phyloP scores from a whole-genome alignment of 768 basidiomycete species.

The Phlebiopsis flavidoalba region DNA sequence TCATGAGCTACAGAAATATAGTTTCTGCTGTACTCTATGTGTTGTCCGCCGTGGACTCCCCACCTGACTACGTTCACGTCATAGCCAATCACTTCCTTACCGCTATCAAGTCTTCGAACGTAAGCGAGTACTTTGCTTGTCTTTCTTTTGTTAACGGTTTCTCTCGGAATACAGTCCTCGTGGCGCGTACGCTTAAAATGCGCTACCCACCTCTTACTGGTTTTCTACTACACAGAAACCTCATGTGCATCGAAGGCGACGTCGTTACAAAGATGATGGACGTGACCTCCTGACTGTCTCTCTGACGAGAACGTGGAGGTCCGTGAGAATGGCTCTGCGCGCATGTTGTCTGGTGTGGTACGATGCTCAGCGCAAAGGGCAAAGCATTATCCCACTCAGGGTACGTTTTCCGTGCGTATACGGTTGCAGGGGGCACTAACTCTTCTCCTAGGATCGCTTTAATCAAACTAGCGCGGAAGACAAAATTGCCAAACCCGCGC shows the following conservation, averaged over 20 bases:
- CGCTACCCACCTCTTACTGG: constrained; percentile 81
- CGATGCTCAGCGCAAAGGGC: constrained; percentile 88
- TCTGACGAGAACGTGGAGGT: constrained; percentile 92
- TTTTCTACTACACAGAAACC: constrained; percentile 88
- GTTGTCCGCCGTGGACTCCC: constrained; percentile 76
- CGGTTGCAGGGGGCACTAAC: neutral
- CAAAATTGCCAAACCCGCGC: constrained; percentile 62
- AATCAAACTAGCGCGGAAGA: constrained; percentile 52
- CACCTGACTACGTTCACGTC: constrained; percentile 55
- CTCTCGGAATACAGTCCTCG: constrained; percentile 44
- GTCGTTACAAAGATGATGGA: constrained; percentile 75
- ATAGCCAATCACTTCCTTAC: constrained; percentile 58
- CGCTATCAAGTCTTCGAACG: constrained; percentile 76
- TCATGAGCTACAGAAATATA: constrained; percentile 77
- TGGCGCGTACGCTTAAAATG: constrained; percentile 89
- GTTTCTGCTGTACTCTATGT: constrained; percentile 77
- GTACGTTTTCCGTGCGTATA: constrained; percentile 32
- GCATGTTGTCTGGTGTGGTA: constrained; percentile 80
- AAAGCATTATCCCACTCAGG: constrained; percentile 81
- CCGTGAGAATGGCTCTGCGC: constrained; percentile 79
- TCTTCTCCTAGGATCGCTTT: constrained; percentile 66
- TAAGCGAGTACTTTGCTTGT: constrained; percentile 29
- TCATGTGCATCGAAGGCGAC: constrained; percentile 66
- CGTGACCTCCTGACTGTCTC: constrained; percentile 74
- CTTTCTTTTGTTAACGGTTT: neutral